Conservation (phyloP, 306 rosid genomes). For the Castanospermum australe region DNA sequence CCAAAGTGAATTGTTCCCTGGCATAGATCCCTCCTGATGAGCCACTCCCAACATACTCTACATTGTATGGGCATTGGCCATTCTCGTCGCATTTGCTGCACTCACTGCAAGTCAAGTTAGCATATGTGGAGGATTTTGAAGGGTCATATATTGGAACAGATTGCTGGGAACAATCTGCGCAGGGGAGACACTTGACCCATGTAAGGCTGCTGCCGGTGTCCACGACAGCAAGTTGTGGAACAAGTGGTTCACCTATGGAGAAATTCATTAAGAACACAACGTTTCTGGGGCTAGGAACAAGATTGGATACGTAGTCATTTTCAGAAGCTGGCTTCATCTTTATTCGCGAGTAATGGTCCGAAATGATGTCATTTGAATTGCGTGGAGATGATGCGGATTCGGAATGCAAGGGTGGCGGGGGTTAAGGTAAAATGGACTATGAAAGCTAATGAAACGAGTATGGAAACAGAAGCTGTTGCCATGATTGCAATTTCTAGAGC, state of each 20-base stretch:
- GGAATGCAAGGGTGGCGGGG: background rate
- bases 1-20: slow-evolving; percentile 5
- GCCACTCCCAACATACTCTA: background rate
- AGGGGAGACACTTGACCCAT: slow-evolving; percentile 14
- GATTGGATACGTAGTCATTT: background rate
- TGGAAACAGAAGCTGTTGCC: background rate
- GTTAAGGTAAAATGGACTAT: background rate
- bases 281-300: slow-evolving; percentile 6
- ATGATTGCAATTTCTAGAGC: background rate
- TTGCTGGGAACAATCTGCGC: slow-evolving; percentile 4
- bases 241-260: slow-evolving; percentile 15
- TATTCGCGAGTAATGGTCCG: background rate
- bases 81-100: background rate
- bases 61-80: background rate
- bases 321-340: background rate
- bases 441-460: background rate
- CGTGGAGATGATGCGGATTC: background rate
- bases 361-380: background rate
- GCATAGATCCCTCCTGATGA: slow-evolving; percentile 17
- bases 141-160: background rate
- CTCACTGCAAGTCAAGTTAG: slow-evolving; percentile 17
- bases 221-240: slow-evolving; percentile 14
- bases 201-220: slow-evolving; percentile 26
- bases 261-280: slow-evolving; percentile 20
- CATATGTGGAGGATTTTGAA: slow-evolving; percentile 17